Conservation (phyloP, 2,329 filamentous ascomycete genomes). For the Neofusicoccum sp. region DNA sequence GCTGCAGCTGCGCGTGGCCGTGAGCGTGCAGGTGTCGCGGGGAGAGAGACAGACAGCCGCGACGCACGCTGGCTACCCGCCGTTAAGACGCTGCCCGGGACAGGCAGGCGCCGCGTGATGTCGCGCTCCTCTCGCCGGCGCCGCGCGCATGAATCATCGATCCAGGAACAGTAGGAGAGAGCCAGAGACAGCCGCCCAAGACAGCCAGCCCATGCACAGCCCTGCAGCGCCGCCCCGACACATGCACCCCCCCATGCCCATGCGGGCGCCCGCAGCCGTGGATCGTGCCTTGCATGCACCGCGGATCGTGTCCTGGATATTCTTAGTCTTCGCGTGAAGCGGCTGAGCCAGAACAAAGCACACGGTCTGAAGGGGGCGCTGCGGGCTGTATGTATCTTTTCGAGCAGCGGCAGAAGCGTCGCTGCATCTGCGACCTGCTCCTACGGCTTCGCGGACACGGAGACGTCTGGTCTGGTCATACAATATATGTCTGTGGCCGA, state of each 20-base stretch:
- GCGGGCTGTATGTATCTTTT: background rate
- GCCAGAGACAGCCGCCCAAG: background rate
- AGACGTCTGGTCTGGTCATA: too few species aligned
- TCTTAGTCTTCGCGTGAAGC: background rate
- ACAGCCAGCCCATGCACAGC: background rate
- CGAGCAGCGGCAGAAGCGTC: background rate
- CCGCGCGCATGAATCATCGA: background rate
- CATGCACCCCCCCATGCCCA: background rate
- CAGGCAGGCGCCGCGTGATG: background rate
- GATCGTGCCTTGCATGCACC: background rate
- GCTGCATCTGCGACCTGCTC: too few species aligned
- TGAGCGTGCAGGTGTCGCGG: background rate
- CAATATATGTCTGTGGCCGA: too few species aligned
- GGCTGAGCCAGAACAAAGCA: background rate
- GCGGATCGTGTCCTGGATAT: background rate
- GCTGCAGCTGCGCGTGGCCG: background rate
- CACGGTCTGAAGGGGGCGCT: background rate
- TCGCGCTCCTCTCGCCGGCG: background rate
- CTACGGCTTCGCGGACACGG: too few species aligned
- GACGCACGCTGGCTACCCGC: background rate
- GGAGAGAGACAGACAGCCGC: background rate
- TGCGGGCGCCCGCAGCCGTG: background rate
- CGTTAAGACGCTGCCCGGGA: background rate
- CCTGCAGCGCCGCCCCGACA: background rate
- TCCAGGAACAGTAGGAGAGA: too few species aligned